Conservation (phyloP, 2,329 filamentous ascomycete species). For the Penicillium sp. region DNA sequence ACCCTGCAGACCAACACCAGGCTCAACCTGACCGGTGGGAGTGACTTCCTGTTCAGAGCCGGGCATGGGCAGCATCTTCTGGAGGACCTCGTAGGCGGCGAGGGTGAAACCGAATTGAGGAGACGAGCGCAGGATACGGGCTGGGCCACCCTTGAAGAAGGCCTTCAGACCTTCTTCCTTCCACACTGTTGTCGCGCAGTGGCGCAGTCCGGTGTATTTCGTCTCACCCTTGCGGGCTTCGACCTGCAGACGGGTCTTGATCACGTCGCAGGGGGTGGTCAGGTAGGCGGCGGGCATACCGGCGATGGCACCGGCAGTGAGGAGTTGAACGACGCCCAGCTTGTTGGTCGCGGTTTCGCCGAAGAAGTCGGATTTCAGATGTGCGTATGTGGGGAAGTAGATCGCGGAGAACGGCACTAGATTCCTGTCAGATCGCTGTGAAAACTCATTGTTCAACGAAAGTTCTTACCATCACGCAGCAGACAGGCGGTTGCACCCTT, state of each 20-base stretch:
- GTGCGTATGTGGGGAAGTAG: conserved; percentile 96
- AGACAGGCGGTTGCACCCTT: conserved; percentile 95
- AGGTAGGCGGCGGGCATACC: conserved; percentile 92
- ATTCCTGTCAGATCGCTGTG: conserved; percentile 11
- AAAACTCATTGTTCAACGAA: conserved; percentile 18
- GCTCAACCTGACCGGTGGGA: conserved; percentile 65
- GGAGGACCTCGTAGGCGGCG: conserved; percentile 89
- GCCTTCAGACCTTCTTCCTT: conserved; percentile 91
- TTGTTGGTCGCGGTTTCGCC: conserved; percentile 86
- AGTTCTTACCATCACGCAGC: conserved; percentile 70
- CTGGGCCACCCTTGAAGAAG: conserved; percentile 98
- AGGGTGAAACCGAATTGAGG: conserved; percentile 98
- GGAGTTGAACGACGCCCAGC: conserved; percentile 84
- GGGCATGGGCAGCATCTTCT: conserved; percentile 78
- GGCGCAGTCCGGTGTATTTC: conserved; percentile 81
- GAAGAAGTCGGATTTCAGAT: conserved; percentile 91
- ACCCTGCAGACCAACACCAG: conserved; percentile 64
- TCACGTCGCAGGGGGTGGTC: conserved; percentile 96
- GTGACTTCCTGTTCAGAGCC: conserved; percentile 60
- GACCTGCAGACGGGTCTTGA: conserved; percentile 97
- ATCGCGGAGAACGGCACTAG: conserved; percentile 93
- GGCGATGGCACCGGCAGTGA: conserved; percentile 91
- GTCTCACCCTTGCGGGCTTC: conserved; percentile 95
- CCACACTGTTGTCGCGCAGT: conserved; percentile 81
- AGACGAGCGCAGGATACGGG: conserved; percentile 90